phyloP scores from a whole-genome alignment of 2,329 filamentous ascomycete genomes.

The Epicoccum nigrum region DNA sequence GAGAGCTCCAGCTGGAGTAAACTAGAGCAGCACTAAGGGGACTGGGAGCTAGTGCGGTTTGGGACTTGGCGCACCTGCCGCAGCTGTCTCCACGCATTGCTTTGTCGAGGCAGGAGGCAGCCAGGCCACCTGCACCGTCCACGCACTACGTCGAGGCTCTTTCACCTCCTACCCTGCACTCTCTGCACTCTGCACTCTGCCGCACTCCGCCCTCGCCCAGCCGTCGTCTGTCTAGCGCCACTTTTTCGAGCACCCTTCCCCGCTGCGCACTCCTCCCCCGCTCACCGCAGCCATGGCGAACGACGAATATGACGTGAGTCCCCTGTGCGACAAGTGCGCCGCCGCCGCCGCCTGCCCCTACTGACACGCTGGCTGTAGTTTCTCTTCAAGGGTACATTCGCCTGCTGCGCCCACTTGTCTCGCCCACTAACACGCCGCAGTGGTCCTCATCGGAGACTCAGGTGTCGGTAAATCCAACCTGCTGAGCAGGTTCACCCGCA shows the following conservation, averaged over 20 bases:
- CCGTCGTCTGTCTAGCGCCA: conserved; percentile 3
- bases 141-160: conserved; percentile 9
- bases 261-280: conserved; percentile 24
- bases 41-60: background rate
- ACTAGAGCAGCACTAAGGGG: conserved; percentile 4
- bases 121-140: conserved; percentile 27
- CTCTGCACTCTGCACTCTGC: conserved; percentile 3
- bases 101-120: conserved; percentile 35
- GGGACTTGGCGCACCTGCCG: conserved; percentile 15
- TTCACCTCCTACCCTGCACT: no score
- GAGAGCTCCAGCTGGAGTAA: conserved; percentile 12
- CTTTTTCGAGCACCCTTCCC: conserved; percentile 13
- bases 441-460: conserved; percentile 98
- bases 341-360: conserved; percentile 14
- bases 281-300: conserved; percentile 77
- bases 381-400: conserved; percentile 88
- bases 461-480: conserved; percentile 99
- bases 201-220: background rate
- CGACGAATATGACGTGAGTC: conserved; percentile 98
- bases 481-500: conserved; percentile 97
- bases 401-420: conserved; percentile 15
- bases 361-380: conserved; percentile 66
- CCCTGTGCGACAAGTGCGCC: conserved; percentile 28
- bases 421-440: conserved; percentile 57
- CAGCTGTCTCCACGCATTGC: conserved; percentile 21